Evolutionary conservation across 352 stramenopile species (phyloP).

Genomic region (Pythium coloratum): DNA sequence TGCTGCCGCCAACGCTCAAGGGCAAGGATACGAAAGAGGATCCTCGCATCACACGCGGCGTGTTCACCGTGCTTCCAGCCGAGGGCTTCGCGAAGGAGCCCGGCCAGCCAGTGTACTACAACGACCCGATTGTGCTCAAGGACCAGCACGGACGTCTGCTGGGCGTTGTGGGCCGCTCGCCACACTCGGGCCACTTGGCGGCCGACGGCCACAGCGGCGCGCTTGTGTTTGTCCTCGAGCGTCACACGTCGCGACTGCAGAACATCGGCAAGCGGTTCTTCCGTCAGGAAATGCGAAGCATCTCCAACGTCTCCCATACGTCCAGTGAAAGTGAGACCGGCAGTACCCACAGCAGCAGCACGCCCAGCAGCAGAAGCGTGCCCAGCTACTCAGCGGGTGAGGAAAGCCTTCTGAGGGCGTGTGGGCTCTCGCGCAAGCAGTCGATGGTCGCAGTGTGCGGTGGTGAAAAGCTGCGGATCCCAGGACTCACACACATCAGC

Average conservation of each 20-base stretch:
- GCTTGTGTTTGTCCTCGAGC: constrained; percentile 40
- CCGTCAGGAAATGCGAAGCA: background rate
- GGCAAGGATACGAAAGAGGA: constrained; percentile 1
- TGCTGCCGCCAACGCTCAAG: constrained; percentile 22
- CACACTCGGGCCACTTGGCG: constrained; percentile 32
- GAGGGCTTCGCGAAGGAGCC: constrained; percentile 42
- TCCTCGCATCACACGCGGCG: constrained; percentile 15
- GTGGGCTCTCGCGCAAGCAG: constrained; percentile 2
- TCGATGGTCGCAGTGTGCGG: constrained; percentile 38
- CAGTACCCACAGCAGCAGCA: background rate
- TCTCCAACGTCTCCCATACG: background rate
- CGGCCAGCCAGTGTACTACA: constrained; percentile 42
- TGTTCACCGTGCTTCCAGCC: constrained; percentile 40
- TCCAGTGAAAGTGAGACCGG: background rate
- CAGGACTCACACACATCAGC: constrained; percentile 23
- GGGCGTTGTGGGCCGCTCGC: constrained; percentile 30
- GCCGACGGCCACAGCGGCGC: constrained; percentile 35
- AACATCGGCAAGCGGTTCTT: constrained; percentile 13
- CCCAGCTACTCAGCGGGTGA: background rate
- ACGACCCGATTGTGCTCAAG: constrained; percentile 39
- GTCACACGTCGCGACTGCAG: constrained; percentile 11
- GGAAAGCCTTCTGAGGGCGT: background rate
- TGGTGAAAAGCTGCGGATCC: constrained; percentile 34
- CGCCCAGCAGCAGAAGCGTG: background rate
- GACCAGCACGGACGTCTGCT: constrained; percentile 35